These are phyloP conservation scores for Syzygium syzygioides DNA, from an alignment of 441 rosid species.

Conservation along the genomic window DNA sequence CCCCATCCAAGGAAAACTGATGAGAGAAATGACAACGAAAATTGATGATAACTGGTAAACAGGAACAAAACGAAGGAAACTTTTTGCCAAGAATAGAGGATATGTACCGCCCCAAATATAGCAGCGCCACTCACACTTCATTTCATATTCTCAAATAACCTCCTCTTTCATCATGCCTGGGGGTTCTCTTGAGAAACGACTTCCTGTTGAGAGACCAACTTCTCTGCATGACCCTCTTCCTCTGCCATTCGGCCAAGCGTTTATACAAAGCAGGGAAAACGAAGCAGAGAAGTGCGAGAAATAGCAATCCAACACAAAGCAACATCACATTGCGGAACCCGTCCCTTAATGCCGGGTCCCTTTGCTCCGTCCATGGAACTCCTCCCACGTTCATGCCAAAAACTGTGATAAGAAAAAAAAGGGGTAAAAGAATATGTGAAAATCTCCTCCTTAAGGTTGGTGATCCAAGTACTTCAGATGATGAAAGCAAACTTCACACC, in stretches of 20 bases:
- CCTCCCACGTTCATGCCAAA: slow-evolving; percentile 99
- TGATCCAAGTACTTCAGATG: neutral
- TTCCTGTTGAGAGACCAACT: slow-evolving; percentile 73
- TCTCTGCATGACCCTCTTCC: slow-evolving; percentile 38
- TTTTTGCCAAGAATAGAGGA: neutral
- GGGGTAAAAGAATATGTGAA: neutral
- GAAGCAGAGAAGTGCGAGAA: slow-evolving; percentile 56
- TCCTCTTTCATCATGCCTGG: slow-evolving; percentile 35
- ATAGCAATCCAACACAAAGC: slow-evolving; percentile 52
- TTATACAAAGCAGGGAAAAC: slow-evolving; percentile 52
- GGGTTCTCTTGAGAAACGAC: slow-evolving; percentile 58
- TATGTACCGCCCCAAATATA: neutral
- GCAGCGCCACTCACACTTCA: neutral
- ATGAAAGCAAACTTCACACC: neutral
- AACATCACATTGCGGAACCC: slow-evolving; percentile 89
- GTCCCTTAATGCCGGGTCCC: slow-evolving; percentile 38
- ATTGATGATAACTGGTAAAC: neutral
- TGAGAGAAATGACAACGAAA: neutral
- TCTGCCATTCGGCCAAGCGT: slow-evolving; percentile 41
- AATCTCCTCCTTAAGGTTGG: neutral
- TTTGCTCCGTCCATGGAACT: slow-evolving; percentile 93
- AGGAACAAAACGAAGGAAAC: neutral
- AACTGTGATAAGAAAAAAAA: slow-evolving; percentile 31
- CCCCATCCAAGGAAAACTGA: neutral
- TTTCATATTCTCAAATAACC: slow-evolving; percentile 72